Evolutionary conservation across 176 grass and related monocot species (phyloP).

Genomic region (Aegilops tauschii): DNA sequence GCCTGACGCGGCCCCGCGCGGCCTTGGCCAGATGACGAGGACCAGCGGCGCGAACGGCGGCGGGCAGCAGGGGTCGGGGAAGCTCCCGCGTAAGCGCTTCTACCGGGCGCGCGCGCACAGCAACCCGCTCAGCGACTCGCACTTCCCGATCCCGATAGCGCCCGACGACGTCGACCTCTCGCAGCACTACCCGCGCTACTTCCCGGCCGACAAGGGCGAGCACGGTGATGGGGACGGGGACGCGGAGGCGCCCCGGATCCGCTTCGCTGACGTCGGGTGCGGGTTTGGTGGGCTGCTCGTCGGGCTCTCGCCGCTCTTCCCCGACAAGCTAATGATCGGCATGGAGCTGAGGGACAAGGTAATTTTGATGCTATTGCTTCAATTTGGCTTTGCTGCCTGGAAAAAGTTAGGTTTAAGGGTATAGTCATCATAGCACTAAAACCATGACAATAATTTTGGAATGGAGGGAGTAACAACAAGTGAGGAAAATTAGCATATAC

Average conservation of each 20-base stretch:
- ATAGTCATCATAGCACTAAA: not conserved
- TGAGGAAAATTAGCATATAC: not conserved
- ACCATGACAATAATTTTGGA: too few relatives aligned
- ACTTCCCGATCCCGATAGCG: slow-evolving; percentile 77
- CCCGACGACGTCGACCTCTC: slow-evolving; percentile 68
- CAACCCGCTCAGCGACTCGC: slow-evolving; percentile 94
- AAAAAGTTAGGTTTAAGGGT: not conserved
- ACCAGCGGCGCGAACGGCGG: not conserved
- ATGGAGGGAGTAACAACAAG: not conserved
- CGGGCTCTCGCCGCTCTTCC: slow-evolving; percentile 72
- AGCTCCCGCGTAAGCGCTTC: slow-evolving; percentile 82
- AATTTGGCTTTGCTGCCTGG: not conserved
- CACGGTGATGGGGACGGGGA: not conserved
- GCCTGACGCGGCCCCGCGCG: not conserved
- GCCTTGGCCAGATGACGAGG: slow-evolving; percentile 26
- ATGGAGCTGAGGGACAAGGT: slow-evolving; percentile 98
- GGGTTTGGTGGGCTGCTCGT: slow-evolving; percentile 79
- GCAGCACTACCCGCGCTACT: slow-evolving; percentile 70
- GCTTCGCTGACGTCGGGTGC: slow-evolving; percentile 76
- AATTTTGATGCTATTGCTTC: not conserved
- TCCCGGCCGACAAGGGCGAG: not conserved
- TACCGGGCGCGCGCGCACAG: slow-evolving; percentile 81
- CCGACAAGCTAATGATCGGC: slow-evolving; percentile 84
- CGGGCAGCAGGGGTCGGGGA: slow-evolving; percentile 23
- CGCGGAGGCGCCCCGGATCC: slow-evolving; percentile 26